Percentiles rank a stretch among this genome's conserved stretches.
Evolutionary conservation across 768 basidiomycete species (phyloP).

Genomic region (Cystofilobasidium bisporidii): DNA sequence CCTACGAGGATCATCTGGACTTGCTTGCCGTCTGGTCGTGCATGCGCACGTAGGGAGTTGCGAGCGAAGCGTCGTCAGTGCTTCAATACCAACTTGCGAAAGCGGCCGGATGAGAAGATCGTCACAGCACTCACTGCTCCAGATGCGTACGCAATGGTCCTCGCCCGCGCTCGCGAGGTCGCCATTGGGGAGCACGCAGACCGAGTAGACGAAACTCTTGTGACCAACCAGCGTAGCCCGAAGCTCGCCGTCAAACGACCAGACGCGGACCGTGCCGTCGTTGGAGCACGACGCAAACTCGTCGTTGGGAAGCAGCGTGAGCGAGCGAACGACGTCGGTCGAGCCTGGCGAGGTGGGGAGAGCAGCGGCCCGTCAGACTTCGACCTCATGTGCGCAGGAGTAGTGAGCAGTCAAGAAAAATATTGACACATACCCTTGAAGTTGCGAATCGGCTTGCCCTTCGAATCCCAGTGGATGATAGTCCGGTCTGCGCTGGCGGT

Average conservation of each 20-base stretch:
- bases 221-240: conserved; percentile 31
- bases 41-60: neutral
- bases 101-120: neutral
- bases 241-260: conserved; percentile 31
- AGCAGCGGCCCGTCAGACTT: too few relatives aligned
- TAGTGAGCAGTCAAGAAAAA: neutral
- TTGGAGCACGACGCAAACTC: conserved; percentile 35
- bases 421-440: conserved; percentile 19
- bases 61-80: neutral
- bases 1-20: conserved; percentile 29
- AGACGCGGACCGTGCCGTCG: conserved; percentile 36
- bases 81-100: neutral
- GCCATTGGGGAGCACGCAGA: conserved; percentile 22
- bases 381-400: conserved; percentile 15
- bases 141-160: conserved; percentile 35
- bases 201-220: conserved; percentile 36
- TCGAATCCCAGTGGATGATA: conserved; percentile 20
- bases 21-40: conserved; percentile 15
- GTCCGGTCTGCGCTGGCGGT: conserved; percentile 29
- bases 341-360: conserved; percentile 21
- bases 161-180: conserved; percentile 35
- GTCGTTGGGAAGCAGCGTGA: conserved; percentile 28
- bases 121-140: conserved; percentile 30
- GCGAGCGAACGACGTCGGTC: conserved; percentile 34
- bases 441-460: conserved; percentile 18